These are phyloP conservation scores for Penicillium bialowiezense DNA, from an alignment of 495 filamentous ascomycete genomes.

Conservation along the genomic window DNA sequence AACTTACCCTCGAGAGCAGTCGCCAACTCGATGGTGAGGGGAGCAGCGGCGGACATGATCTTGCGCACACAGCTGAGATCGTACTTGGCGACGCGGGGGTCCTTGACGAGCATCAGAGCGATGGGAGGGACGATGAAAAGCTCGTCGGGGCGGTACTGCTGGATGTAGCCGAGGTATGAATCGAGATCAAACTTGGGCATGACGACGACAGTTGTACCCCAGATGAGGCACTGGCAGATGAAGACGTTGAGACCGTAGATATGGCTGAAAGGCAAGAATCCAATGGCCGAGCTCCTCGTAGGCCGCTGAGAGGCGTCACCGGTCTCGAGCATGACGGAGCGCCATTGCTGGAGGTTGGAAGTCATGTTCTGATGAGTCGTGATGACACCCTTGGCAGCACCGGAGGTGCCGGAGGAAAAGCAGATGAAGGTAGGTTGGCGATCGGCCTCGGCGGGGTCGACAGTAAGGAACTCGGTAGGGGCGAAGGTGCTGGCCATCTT, in stretches of 20 bases:
- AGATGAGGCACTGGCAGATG: slow-evolving; percentile 20
- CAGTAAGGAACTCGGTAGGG: slow-evolving; percentile 1
- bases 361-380: slow-evolving; percentile 74
- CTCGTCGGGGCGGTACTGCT: slow-evolving; percentile 22
- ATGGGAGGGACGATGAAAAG: slow-evolving; percentile 64
- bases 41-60: slow-evolving; percentile 78
- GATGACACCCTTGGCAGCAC: slow-evolving; percentile 48
- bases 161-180: slow-evolving; percentile 13
- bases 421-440: slow-evolving; percentile 15
- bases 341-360: slow-evolving; percentile 52
- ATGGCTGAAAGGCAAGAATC: slow-evolving; percentile 84
- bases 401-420: slow-evolving; percentile 24
- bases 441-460: slow-evolving; percentile 10
- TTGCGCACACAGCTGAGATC: slow-evolving; percentile 68
- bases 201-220: slow-evolving; percentile 48
- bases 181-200: slow-evolving; percentile 76
- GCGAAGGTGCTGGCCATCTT: slow-evolving; percentile 17
- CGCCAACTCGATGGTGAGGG: slow-evolving; percentile 68
- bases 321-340: slow-evolving; percentile 9
- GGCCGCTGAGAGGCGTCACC: slow-evolving; percentile 9
- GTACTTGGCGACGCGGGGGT: slow-evolving; percentile 63
- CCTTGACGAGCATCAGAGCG: slow-evolving; percentile 68
- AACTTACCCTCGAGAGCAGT: slow-evolving; percentile 57
- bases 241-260: slow-evolving; percentile 61
- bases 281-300: slow-evolving; percentile 61